Evolutionary conservation across 2,329 filamentous ascomycete genomes (phyloP).

Genomic region (Paraphoma sp.): DNA sequence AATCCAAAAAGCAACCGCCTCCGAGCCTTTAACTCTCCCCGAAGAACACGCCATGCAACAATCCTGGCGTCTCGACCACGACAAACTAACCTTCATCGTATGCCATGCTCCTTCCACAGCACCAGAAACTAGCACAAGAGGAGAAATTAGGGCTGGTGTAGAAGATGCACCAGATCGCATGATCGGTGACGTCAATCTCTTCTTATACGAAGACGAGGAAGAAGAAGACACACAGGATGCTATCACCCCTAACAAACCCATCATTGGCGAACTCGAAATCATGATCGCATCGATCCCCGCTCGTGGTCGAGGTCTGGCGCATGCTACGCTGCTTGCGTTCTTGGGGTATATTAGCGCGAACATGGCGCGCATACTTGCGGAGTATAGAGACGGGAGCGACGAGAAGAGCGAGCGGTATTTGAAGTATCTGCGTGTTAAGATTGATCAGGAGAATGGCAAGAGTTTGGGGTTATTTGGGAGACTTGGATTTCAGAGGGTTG

Average conservation of each 20-base stretch:
- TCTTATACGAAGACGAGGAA: conserved; percentile 62
- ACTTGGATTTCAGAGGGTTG: conserved; percentile 61
- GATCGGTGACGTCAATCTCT: conserved; percentile 67
- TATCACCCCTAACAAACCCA: conserved; percentile 1
- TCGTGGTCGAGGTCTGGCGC: conserved; percentile 70
- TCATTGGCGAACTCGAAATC: conserved; percentile 79
- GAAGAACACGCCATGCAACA: conserved; percentile 90
- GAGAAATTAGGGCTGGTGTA: conserved; percentile 19
- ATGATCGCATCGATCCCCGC: conserved; percentile 74
- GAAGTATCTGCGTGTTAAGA: conserved; percentile 66
- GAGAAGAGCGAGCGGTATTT: conserved; percentile 29
- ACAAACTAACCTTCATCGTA: conserved; percentile 93
- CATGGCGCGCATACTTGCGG: conserved; percentile 61
- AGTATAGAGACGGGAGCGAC: conserved; percentile 53
- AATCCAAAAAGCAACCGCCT: conserved; percentile 85
- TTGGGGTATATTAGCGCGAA: conserved; percentile 70
- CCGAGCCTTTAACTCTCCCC: conserved; percentile 77
- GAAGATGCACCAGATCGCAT: conserved; percentile 61
- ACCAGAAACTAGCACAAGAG: not conserved
- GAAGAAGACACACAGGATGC: conserved; percentile 12
- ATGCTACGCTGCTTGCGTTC: conserved; percentile 70
- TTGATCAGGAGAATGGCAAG: conserved; percentile 61
- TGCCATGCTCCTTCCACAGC: conserved; percentile 54
- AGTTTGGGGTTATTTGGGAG: conserved; percentile 68
- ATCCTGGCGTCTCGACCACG: conserved; percentile 80